Evolutionary conservation across 768 basidiomycete species (phyloP).

Genomic region (Mycena capillaripes): DNA sequence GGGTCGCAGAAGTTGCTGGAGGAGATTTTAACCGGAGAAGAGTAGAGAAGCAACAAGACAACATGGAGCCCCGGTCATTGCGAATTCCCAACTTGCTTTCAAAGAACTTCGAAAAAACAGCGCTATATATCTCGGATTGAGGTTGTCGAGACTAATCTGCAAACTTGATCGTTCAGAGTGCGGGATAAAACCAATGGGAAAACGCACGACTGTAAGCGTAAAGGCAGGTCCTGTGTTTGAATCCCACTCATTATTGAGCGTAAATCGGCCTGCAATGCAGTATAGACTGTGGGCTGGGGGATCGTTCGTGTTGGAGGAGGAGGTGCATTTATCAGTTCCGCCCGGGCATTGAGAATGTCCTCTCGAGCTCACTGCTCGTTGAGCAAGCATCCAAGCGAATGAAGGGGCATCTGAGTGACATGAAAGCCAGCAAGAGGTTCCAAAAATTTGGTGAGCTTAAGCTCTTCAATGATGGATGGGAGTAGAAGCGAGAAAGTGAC

Average conservation of each 20-base stretch:
- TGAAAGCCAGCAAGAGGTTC: not conserved
- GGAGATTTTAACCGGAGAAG: not conserved
- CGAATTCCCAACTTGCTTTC: conserved; percentile 52
- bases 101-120: conserved; percentile 54
- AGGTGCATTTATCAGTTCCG: not conserved
- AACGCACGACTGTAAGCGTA: conserved; percentile 68
- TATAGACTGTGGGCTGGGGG: not conserved
- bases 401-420: not conserved
- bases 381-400: conserved; percentile 2
- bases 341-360: not conserved
- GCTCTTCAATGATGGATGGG: not conserved
- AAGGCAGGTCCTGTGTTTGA: conserved; percentile 53
- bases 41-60: too few relatives aligned
- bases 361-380: not conserved
- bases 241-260: not conserved
- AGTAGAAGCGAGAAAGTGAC: not conserved
- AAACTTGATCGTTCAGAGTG: conserved; percentile 46
- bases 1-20: conserved; percentile 39
- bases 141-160: conserved; percentile 72
- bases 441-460: not conserved
- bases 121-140: conserved; percentile 68
- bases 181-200: not conserved
- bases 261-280: not conserved
- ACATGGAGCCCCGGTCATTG: conserved; percentile 59
- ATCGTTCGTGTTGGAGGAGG: not conserved